Percentiles rank a stretch among this genome's conserved stretches.
Conservation (phyloP, 1,139 yeast genomes). For the Suhomyces chickasaworum region DNA sequence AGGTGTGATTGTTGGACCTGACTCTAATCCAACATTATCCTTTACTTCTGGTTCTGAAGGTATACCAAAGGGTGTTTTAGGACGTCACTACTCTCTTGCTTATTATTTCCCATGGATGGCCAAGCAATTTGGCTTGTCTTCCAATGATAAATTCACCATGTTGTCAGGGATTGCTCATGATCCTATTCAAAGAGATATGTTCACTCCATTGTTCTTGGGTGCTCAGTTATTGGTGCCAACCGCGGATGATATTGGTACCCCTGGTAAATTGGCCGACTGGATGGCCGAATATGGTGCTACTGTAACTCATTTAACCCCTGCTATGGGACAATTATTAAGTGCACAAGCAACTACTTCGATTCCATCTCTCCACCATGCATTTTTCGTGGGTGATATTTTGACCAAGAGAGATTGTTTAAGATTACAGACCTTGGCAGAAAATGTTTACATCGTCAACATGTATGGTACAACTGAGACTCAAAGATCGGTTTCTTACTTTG, state of each 20-base stretch:
- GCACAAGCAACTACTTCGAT: constrained; percentile 95
- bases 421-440: constrained; percentile 86
- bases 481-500: constrained; percentile 93
- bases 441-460: constrained; percentile 92
- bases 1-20: constrained; percentile 97
- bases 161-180: constrained; percentile 98
- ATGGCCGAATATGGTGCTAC: constrained; percentile 90
- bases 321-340: constrained; percentile 96
- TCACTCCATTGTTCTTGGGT: constrained; percentile 94
- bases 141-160: constrained; percentile 91
- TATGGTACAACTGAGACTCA: constrained; percentile 99
- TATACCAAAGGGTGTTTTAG: constrained; percentile 96
- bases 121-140: constrained; percentile 71
- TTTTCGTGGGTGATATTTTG: constrained; percentile 95
- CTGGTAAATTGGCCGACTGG: constrained; percentile 97
- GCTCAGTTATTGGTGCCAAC: constrained; percentile 93
- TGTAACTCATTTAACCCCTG: constrained; percentile 97
- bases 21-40: constrained; percentile 92
- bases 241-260: constrained; percentile 96
- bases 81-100: constrained; percentile 94
- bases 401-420: constrained; percentile 96
- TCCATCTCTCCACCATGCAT: constrained; percentile 89
- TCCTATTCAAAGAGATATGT: constrained; percentile 98
- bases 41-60: constrained; percentile 99
- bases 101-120: constrained; percentile 99